These are phyloP conservation scores for Xylaria sp. DNA, from an alignment of 2,329 filamentous ascomycete species.

Conservation along the genomic window DNA sequence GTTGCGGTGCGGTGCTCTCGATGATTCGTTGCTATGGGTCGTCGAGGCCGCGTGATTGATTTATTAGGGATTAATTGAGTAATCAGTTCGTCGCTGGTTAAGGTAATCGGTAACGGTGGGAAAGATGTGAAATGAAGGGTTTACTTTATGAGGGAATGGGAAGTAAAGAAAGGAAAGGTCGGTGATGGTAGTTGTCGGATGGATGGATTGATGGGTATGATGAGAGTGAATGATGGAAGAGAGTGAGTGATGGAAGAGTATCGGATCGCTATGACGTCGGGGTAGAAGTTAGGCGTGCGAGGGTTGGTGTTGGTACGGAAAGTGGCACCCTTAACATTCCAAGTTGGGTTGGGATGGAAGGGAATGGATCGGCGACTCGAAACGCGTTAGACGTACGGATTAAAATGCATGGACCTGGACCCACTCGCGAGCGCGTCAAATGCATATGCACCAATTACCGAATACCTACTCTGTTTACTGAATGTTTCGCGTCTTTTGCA, in stretches of 20 bases:
- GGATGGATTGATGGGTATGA: too few species aligned
- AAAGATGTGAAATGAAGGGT: not conserved
- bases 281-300: not conserved
- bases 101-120: too few species aligned
- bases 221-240: too few species aligned
- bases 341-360: too few species aligned
- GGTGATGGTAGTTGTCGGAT: not conserved
- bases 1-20: constrained; percentile 9
- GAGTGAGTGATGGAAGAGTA: not conserved
- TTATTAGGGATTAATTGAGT: not conserved
- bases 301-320: too few species aligned
- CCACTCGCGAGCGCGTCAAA: constrained; percentile 22
- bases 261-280: not conserved
- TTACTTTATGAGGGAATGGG: not conserved
- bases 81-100: too few species aligned
- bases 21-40: too few species aligned
- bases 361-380: too few species aligned
- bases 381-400: too few species aligned
- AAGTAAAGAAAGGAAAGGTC: not conserved
- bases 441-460: constrained; percentile 26
- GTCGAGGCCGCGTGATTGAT: not conserved
- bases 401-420: too few species aligned
- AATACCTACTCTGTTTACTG: constrained; percentile 4
- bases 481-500: constrained; percentile 11
- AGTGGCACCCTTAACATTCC: too few species aligned